Conservation (phyloP, 306 rosid species). For the Vigna angularis region DNA sequence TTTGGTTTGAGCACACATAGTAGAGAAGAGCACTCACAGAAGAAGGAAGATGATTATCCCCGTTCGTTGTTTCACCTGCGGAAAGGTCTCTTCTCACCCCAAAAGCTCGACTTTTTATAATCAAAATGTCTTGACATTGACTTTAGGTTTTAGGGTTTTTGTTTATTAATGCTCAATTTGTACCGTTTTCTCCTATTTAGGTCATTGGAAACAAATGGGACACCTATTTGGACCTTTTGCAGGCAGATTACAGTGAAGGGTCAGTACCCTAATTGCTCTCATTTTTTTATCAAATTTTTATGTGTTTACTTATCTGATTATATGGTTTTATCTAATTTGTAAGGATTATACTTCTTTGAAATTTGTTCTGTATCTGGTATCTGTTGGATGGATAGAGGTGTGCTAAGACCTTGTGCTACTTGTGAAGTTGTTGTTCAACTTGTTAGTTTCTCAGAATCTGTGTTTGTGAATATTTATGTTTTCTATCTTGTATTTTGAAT, state of each 20-base stretch:
- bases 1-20: neutral
- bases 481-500: neutral
- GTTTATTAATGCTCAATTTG: neutral
- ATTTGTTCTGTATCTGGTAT: conserved; percentile 1
- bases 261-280: conserved; percentile 32
- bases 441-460: neutral
- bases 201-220: conserved; percentile 99
- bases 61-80: conserved; percentile 91
- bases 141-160: conserved; percentile 41
- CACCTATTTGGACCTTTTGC: conserved; percentile 83
- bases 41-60: conserved; percentile 78
- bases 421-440: neutral
- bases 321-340: neutral
- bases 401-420: neutral
- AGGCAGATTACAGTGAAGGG: conserved; percentile 94
- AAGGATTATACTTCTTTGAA: neutral
- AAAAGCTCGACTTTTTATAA: neutral
- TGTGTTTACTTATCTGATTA: too few species aligned
- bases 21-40: neutral
- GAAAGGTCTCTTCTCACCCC: conserved; percentile 54
- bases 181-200: conserved; percentile 47
- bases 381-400: conserved; percentile 5
- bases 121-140: neutral
- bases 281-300: neutral
- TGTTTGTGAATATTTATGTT: neutral